These are phyloP conservation scores for Gracilaria caudata DNA, from an alignment of 23 red algal genomes.

Conservation along the genomic window DNA sequence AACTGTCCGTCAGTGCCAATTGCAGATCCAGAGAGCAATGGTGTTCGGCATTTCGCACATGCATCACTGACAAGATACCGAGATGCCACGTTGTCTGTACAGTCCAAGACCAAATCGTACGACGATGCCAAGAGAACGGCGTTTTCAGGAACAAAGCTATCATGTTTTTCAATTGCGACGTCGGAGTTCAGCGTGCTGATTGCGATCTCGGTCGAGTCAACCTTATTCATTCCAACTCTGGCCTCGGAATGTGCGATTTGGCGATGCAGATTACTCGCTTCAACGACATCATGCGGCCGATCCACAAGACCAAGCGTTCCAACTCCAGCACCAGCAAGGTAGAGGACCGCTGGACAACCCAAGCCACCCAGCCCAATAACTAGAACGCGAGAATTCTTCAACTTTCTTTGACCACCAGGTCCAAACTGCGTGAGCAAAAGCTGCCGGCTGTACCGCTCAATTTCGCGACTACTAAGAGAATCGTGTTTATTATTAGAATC, in stretches of 20 bases:
- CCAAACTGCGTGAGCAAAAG: slow-evolving; percentile 86
- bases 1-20: slow-evolving; percentile 93
- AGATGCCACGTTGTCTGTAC: slow-evolving; percentile 91
- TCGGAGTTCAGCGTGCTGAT: slow-evolving; percentile 66
- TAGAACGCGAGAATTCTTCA: slow-evolving; percentile 69
- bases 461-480: slow-evolving; percentile 10
- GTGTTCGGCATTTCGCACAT: slow-evolving; percentile 65
- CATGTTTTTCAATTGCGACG: slow-evolving; percentile 38
- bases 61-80: slow-evolving; percentile 93
- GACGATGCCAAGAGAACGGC: slow-evolving; percentile 40
- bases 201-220: slow-evolving; percentile 33
- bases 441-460: slow-evolving; percentile 87
- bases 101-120: slow-evolving; percentile 94
- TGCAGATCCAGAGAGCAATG: slow-evolving; percentile 89
- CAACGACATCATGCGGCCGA: slow-evolving; percentile 73
- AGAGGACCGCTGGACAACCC: slow-evolving; percentile 92
- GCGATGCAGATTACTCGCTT: slow-evolving; percentile 89
- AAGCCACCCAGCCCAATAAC: slow-evolving; percentile 89
- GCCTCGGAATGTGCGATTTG: slow-evolving; percentile 74
- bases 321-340: slow-evolving; percentile 92
- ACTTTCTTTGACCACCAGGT: slow-evolving; percentile 31
- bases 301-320: slow-evolving; percentile 84
- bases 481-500: neutral
- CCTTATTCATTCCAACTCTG: slow-evolving; percentile 67
- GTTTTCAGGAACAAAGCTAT: slow-evolving; percentile 32